These are phyloP conservation scores for Daldinia concentrica DNA, from an alignment of 495 filamentous ascomycete genomes.

Conservation along the genomic window DNA sequence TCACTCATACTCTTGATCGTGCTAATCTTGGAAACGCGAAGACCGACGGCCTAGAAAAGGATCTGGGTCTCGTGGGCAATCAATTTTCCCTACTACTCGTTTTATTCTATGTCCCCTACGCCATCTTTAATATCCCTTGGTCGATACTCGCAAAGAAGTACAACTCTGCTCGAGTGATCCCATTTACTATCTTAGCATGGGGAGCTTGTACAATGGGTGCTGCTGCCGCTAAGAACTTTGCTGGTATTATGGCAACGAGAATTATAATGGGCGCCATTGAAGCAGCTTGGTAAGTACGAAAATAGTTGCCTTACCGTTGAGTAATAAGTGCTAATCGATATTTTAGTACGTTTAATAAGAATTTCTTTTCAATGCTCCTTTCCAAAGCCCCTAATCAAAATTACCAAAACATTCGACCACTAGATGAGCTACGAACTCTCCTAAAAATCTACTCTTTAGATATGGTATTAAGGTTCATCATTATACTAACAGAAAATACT, in stretches of 20 bases:
- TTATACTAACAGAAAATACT: background rate
- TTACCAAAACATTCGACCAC: no score
- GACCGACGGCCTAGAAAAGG: background rate
- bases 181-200: conserved; percentile 44
- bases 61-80: background rate
- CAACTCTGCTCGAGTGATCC: conserved; percentile 39
- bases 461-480: no score
- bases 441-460: no score
- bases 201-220: conserved; percentile 49
- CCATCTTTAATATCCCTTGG: conserved; percentile 33
- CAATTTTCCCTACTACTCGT: background rate
- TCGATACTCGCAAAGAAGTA: conserved; percentile 35
- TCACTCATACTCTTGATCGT: background rate
- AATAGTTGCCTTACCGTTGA: background rate
- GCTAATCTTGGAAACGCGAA: background rate
- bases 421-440: no score
- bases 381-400: no score
- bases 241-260: background rate
- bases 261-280: background rate
- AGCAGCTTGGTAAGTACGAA: background rate
- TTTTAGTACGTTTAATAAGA: background rate
- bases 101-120: background rate
- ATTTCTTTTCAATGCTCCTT: background rate
- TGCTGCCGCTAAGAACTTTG: background rate
- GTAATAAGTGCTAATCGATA: background rate